Percentiles rank a stretch among this genome's conserved stretches.
Evolutionary conservation across 495 filamentous ascomycete species (phyloP).

Genomic region (Xylaria castorea): DNA sequence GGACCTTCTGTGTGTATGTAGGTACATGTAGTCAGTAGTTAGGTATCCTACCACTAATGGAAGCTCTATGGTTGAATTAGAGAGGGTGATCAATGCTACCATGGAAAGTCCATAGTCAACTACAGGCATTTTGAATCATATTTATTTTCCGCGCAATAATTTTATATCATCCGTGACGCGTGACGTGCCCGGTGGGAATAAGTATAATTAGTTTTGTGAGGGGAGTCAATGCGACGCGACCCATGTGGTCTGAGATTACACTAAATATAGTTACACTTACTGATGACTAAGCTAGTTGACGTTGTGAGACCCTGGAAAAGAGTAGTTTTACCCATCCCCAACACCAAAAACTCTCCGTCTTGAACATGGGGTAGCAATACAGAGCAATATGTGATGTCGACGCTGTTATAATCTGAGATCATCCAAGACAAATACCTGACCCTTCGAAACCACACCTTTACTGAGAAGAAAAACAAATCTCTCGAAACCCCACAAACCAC

Average conservation of each 20-base stretch:
- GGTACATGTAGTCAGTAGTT: too few relatives aligned
- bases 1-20: too few relatives aligned
- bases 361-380: not conserved
- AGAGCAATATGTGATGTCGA: not conserved
- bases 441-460: not conserved
- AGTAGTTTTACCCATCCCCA: not conserved
- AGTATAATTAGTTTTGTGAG: not conserved
- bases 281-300: constrained; percentile 12
- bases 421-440: not conserved
- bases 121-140: not conserved
- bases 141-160: not conserved
- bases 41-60: too few relatives aligned
- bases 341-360: not conserved
- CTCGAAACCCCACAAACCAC: not conserved
- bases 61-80: too few relatives aligned
- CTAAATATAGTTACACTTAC: too few relatives aligned
- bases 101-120: not conserved
- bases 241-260: not conserved
- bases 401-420: not conserved
- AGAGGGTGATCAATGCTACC: not conserved
- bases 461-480: not conserved
- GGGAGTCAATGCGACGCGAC: not conserved
- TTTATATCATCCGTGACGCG: not conserved
- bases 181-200: not conserved
- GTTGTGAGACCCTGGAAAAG: not conserved